Conservation (phyloP, 2,329 filamentous ascomycete species). For the Hortaea werneckii region DNA sequence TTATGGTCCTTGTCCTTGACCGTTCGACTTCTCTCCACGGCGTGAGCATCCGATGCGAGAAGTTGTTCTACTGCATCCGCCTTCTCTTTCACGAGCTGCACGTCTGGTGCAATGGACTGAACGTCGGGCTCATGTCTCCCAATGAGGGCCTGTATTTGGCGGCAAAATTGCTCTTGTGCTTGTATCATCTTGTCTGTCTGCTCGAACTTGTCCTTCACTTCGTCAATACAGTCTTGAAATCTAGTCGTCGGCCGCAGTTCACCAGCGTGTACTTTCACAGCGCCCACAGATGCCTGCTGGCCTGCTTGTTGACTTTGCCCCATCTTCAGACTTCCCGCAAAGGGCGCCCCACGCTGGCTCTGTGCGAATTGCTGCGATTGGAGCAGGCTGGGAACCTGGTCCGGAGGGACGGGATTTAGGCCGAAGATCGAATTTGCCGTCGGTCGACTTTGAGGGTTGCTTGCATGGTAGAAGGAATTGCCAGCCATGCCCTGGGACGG, state of each 20-base stretch:
- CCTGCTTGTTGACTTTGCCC: constrained; percentile 41
- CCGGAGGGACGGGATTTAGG: constrained; percentile 3
- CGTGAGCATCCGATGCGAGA: constrained; percentile 51
- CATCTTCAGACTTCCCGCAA: constrained; percentile 29
- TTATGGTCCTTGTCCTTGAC: constrained; percentile 55
- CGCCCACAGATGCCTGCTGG: constrained; percentile 42
- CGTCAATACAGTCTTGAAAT: constrained; percentile 79
- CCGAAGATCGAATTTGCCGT: constrained; percentile 7
- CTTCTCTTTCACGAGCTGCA: constrained; percentile 52
- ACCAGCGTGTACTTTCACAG: constrained; percentile 66
- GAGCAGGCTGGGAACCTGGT: constrained; percentile 8
- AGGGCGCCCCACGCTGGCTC: constrained; percentile 14
- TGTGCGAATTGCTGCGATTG: constrained; percentile 12
- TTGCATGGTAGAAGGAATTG: constrained; percentile 3
- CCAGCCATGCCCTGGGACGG: constrained; percentile 1
- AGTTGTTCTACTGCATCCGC: constrained; percentile 54
- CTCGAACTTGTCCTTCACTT: constrained; percentile 69
- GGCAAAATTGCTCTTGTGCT: constrained; percentile 64
- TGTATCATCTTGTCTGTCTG: constrained; percentile 71
- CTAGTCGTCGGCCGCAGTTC: constrained; percentile 79
- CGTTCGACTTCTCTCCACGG: constrained; percentile 47
- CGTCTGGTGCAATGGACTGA: constrained; percentile 54
- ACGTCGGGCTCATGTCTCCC: constrained; percentile 54
- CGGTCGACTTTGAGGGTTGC: constrained; percentile 1
- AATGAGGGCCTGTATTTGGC: constrained; percentile 60